Base-by-base conservation (phyloP, 768 basidiomycete species). In the Heimioporus sp. region DNA sequence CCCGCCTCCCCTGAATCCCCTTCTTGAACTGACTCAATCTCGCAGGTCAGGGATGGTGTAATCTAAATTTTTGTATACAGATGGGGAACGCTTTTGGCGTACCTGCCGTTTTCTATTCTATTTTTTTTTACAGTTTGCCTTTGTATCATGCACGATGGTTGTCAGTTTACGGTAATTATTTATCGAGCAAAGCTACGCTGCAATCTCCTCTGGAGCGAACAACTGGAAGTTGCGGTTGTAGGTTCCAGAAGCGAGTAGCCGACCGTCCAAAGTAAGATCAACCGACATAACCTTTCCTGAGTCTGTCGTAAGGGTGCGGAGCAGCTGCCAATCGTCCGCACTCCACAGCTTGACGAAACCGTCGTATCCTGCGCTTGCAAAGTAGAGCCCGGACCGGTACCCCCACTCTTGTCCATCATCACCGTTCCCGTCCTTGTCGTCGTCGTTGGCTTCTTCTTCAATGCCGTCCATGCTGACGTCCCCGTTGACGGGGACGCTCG, bases 221-320 rank as follows among this genome's bases (percentile, higher is more conserved):
- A 98, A 74, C 67, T 98, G 95, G 79, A 92, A 97, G 71, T 90
- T 93, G 53, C 95, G 80, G 71, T 92, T 95, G 68, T 92, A 96
- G 40, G 92, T 94, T 35, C 94, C 94, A 6, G 88, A 89, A 5
- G 86, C 95, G 40, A 97, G 79, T 65, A 91, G 78, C 61, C 83
- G 85, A 12, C 86, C 91, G 67, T 96, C 92, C 48, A 78, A 78
- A 24, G 86, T 84, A 19, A 98, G 78, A 66, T 99, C 97, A 10
- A 98, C 94, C 8, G 90, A 92, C 97, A 98, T 99, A 54, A 98
- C 95, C 71, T 98, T 98, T n/a, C 95, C 93, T 24, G 89, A 87
- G 65, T 98, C 96, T 19, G 93, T 95, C 46, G 92, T 85, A 52
- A 99, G 76, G 40, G 89, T 89, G 55, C 86, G 81, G 46, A 97